These are phyloP conservation scores for Platanthera zijinensis DNA, from an alignment of 106 monocot genomes.

Conservation along the genomic window DNA sequence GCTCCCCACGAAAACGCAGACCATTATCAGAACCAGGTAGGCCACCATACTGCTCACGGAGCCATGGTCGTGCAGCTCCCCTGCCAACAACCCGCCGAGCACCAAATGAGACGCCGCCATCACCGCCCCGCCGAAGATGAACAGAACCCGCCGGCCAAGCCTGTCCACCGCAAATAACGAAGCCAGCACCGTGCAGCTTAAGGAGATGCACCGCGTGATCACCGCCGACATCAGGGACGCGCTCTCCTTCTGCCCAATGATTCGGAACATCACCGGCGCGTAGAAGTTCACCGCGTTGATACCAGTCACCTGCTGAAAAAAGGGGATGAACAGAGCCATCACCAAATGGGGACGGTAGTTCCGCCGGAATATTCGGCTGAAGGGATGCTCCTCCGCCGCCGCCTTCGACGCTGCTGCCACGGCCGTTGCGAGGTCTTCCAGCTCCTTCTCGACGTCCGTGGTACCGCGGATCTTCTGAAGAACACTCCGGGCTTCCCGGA, in stretches of 20 bases:
- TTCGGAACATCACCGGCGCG: constrained; percentile 24
- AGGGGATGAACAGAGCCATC: constrained; percentile 12
- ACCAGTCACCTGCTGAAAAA: constrained; percentile 25
- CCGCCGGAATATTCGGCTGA: not conserved
- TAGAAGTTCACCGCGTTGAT: constrained; percentile 20
- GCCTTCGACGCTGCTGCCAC: not conserved
- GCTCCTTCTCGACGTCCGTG: constrained; percentile 6
- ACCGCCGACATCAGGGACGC: constrained; percentile 12
- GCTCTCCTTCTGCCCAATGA: constrained; percentile 13
- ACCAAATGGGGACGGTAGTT: constrained; percentile 16
- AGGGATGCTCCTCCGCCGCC: not conserved
- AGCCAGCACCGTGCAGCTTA: not conserved
- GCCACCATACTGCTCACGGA: constrained; percentile 17
- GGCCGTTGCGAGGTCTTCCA: constrained; percentile 1
- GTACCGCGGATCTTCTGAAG: constrained; percentile 14
- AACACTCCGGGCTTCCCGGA: not conserved
- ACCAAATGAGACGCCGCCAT: constrained; percentile 26
- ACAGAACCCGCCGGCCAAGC: constrained; percentile 23
- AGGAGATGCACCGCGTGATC: not conserved
- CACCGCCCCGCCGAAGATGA: constrained; percentile 25
- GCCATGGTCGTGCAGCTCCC: constrained; percentile 19
- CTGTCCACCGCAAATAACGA: constrained; percentile 19
- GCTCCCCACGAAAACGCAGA: constrained; percentile 23
- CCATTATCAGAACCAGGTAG: constrained; percentile 9
- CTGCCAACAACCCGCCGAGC: constrained; percentile 19